Evolutionary conservation across 768 basidiomycete species (phyloP), one percentile per base, ranked within the genome.

Genomic region (Agrocybe chaxingu): DNA sequence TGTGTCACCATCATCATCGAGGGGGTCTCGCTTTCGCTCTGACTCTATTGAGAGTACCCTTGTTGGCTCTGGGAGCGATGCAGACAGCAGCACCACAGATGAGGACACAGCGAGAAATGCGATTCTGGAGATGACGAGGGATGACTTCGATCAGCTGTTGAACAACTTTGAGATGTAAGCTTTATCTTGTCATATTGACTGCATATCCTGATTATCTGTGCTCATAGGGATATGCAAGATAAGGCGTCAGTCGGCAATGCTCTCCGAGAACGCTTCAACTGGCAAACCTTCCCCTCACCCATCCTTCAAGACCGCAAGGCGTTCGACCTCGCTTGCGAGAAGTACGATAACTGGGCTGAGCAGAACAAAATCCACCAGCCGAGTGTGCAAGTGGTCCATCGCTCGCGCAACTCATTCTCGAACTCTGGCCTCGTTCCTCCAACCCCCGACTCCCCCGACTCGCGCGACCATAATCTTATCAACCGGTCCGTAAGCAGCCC

Each of bases 201-300:
- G 32, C 16, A 36, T 38, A 11, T n/a, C 38, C 29, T 56, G 37
- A 24, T 24, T 43, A 48, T 34, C 51, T 39, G 50, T 35, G 40
- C 45, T 44, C 47, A 29, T 54, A 87, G 84, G 62, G 85, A 85
- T 61, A 87, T 87, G 85, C 70, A 75, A 54, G 80, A 84, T 54
- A 75, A 77, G 57, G 80, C 79, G 56, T 70, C 70, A 7, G 62
- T 83, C 5, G 71, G 72, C 31, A 59, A 63, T 49, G 69, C 72
- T 3, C 65, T 84, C 7, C 64, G 75, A 45, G 74, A 79, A 24
- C 70, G 75, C 3, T 78, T 84, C 52, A 65, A 68, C 39, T 84
- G 84, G 80, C 56, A 62, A 29, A 60, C 70, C 8, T 66, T 73
- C 11, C 59, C 70, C 9, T 66, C 71, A 0, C 61, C 71, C 19